Conservation (phyloP, 257 asterid species). For the Solanum sitiens region DNA sequence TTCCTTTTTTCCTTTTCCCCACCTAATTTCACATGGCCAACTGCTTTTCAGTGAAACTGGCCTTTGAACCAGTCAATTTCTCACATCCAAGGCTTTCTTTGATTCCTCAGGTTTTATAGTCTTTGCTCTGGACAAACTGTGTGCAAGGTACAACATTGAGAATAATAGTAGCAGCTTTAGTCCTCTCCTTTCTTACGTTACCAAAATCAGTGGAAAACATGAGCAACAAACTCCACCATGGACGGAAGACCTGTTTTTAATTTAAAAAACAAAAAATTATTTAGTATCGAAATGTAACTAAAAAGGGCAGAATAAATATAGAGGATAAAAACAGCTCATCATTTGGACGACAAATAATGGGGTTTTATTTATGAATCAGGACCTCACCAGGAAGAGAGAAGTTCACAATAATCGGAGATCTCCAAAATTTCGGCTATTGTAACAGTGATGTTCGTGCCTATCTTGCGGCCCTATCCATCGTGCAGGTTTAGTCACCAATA, state of each 20-base stretch:
- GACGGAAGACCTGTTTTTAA: not conserved
- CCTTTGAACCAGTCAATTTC: not conserved
- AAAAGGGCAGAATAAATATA: not conserved
- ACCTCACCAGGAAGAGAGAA: conserved; percentile 44
- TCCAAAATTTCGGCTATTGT: conserved; percentile 59
- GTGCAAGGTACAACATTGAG: conserved; percentile 42
- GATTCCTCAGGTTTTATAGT: conserved; percentile 56
- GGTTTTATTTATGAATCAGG: conserved; percentile 25
- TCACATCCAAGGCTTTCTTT: not conserved
- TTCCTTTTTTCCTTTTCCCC: not conserved
- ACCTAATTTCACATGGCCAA: not conserved
- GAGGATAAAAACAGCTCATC: not conserved
- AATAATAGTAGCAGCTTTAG: not conserved
- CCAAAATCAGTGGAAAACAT: not conserved
- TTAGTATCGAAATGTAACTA: not conserved
- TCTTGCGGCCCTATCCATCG: conserved; percentile 43
- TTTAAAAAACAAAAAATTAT: not conserved
- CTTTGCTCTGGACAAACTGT: conserved; percentile 49
- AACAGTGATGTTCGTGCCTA: conserved; percentile 62
- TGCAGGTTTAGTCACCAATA: not conserved
- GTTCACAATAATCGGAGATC: conserved; percentile 72
- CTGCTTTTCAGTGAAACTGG: not conserved
- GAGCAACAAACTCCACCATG: not conserved
- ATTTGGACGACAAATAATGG: not conserved
- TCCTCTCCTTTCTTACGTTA: not conserved